A percentile compares a stretch with the other conserved stretches of the same genome.
Conservation (phyloP, 371 early-diverging fungal genomes). For the Batkoa obscura region DNA sequence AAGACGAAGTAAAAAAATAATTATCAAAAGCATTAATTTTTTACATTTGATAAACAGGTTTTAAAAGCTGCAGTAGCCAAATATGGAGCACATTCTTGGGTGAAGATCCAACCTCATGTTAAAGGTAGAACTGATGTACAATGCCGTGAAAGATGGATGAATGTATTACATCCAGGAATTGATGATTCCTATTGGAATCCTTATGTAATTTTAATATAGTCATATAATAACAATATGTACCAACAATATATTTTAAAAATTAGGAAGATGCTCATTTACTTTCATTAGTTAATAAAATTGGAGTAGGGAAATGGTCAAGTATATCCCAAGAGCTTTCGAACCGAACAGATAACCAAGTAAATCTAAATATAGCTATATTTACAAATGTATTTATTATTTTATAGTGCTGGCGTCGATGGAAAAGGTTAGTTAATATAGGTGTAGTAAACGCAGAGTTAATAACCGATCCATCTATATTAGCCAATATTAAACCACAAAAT, state of each 20-base stretch:
- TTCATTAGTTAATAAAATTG: slow-evolving; percentile 18
- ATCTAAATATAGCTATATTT: neutral
- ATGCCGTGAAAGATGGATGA: slow-evolving; percentile 68
- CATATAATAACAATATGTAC: neutral
- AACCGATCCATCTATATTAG: neutral
- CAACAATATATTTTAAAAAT: neutral
- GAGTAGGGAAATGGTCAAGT: slow-evolving; percentile 28
- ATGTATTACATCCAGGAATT: slow-evolving; percentile 42
- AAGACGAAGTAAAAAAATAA: slow-evolving; percentile 28
- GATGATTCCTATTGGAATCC: slow-evolving; percentile 26
- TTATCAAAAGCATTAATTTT: neutral
- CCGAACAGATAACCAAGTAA: slow-evolving; percentile 34
- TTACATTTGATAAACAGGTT: slow-evolving; percentile 11
- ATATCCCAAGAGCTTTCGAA: slow-evolving; percentile 22
- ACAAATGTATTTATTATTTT: neutral
- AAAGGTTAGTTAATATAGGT: neutral
- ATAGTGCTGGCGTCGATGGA: slow-evolving; percentile 27
- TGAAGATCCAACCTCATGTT: slow-evolving; percentile 41
- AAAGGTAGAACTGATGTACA: slow-evolving; percentile 69
- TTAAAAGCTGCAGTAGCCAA: slow-evolving; percentile 36
- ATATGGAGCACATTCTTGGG: slow-evolving; percentile 61
- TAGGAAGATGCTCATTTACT: slow-evolving; percentile 21
- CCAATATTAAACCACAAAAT: no score
- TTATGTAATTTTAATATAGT: slow-evolving; percentile 17
- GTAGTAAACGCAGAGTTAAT: neutral